A percentile compares a stretch with the other conserved stretches of the same genome.
Evolutionary conservation across 164 flowering plant genomes (phyloP).

Genomic region (Vitis rotundifolia): DNA sequence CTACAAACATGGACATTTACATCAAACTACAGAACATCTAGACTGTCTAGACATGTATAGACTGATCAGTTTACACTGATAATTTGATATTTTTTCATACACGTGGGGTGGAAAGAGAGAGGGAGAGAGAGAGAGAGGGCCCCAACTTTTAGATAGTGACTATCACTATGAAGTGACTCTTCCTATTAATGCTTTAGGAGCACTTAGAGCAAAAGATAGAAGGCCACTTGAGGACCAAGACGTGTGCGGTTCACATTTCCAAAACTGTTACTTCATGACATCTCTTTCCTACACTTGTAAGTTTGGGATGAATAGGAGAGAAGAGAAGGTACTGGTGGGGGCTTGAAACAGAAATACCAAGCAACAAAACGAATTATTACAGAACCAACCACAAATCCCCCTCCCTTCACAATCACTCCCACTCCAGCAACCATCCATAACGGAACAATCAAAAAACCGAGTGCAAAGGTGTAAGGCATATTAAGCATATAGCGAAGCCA

Average conservation of each 20-base stretch:
- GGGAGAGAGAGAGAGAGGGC: no score
- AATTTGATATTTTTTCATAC: neutral
- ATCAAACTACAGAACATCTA: neutral
- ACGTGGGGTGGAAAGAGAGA: neutral
- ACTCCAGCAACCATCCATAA: constrained; percentile 1
- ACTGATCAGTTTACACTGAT: neutral
- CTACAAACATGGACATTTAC: neutral
- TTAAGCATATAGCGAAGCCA: neutral
- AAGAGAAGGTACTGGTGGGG: neutral
- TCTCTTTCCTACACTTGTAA: constrained; percentile 6
- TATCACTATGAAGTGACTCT: neutral
- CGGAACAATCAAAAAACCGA: neutral
- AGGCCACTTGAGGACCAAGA: neutral
- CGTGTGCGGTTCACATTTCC: neutral
- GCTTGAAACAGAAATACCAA: neutral
- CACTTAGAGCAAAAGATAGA: constrained; percentile 7
- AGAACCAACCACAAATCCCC: neutral
- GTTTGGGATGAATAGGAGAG: neutral
- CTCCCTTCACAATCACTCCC: neutral
- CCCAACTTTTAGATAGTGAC: neutral
- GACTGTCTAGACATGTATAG: neutral
- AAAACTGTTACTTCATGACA: neutral
- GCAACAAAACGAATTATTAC: neutral
- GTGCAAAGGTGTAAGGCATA: constrained; percentile 11
- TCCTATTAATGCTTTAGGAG: neutral